Percentiles rank a stretch among this genome's conserved stretches.
phyloP scores from a whole-genome alignment of 225 moss, liverwort and hornwort species.

The Lunularia cruciata region DNA sequence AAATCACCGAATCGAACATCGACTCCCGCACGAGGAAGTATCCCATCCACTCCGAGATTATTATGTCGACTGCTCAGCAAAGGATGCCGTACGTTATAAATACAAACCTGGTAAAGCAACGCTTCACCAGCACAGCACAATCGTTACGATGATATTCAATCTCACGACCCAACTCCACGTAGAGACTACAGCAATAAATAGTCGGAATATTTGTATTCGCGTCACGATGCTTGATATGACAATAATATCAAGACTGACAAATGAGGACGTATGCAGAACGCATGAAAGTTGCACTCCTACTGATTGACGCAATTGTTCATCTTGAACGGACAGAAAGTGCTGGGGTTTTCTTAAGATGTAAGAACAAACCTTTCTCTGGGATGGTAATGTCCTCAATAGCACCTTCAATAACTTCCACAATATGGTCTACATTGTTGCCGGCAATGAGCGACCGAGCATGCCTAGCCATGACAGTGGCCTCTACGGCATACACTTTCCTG shows the following conservation, averaged over 20 bases:
- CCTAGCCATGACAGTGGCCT: constrained; percentile 90
- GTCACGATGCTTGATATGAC: no score
- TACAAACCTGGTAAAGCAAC: constrained; percentile 75
- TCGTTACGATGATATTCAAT: constrained; percentile 18
- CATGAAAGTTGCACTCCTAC: no score
- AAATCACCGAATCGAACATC: constrained; percentile 93
- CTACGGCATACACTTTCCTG: constrained; percentile 83
- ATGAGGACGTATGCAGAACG: no score
- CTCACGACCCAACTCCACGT: neutral
- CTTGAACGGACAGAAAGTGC: no score
- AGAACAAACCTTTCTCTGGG: constrained; percentile 72
- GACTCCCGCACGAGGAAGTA: constrained; percentile 96
- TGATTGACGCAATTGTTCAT: no score
- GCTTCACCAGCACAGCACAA: constrained; percentile 62
- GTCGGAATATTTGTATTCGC: no score
- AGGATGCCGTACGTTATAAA: constrained; percentile 76
- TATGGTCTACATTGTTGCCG: constrained; percentile 66
- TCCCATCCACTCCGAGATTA: constrained; percentile 99
- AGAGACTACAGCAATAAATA: no score
- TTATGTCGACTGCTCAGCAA: constrained; percentile 96
- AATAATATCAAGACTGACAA: no score
- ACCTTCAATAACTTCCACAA: constrained; percentile 91
- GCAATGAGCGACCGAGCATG: constrained; percentile 71
- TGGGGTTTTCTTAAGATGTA: no score
- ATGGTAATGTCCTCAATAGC: constrained; percentile 77